These are phyloP conservation scores for Penicillium canescens DNA, from an alignment of 495 filamentous ascomycete species.

Conservation along the genomic window DNA sequence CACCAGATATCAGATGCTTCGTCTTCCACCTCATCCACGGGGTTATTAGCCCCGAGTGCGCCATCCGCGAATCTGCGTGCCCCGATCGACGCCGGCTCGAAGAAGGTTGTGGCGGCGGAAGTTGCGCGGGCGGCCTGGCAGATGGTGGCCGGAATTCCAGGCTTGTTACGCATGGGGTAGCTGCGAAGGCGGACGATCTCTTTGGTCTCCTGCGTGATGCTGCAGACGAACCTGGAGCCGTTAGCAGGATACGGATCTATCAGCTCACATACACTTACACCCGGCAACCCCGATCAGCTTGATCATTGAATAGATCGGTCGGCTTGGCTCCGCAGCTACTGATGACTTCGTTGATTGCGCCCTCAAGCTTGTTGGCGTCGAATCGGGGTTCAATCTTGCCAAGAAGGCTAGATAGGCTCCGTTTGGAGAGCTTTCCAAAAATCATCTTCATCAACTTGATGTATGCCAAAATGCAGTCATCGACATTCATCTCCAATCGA, in stretches of 20 bases:
- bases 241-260: conserved; percentile 1
- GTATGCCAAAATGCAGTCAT: conserved; percentile 49
- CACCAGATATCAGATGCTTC: conserved; percentile 45
- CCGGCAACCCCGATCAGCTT: not conserved
- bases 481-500: conserved; percentile 44
- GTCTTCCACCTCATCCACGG: conserved; percentile 14
- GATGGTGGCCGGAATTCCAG: conserved; percentile 39
- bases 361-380: conserved; percentile 39
- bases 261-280: conserved; percentile 2
- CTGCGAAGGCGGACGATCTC: conserved; percentile 44
- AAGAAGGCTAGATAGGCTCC: too few species aligned
- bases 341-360: conserved; percentile 39
- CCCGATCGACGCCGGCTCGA: conserved; percentile 45
- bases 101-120: conserved; percentile 46
- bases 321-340: conserved; percentile 30
- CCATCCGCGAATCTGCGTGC: conserved; percentile 9
- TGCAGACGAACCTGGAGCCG: conserved; percentile 48
- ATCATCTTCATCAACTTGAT: conserved; percentile 30
- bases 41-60: conserved; percentile 13
- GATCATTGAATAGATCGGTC: conserved; percentile 22
- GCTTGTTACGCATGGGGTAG: conserved; percentile 40
- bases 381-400: conserved; percentile 37
- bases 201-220: conserved; percentile 39
- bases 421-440: conserved; percentile 42
- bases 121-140: conserved; percentile 50